phyloP scores from a whole-genome alignment of 805 yeast species.

The Dipodascus geniculatus region DNA sequence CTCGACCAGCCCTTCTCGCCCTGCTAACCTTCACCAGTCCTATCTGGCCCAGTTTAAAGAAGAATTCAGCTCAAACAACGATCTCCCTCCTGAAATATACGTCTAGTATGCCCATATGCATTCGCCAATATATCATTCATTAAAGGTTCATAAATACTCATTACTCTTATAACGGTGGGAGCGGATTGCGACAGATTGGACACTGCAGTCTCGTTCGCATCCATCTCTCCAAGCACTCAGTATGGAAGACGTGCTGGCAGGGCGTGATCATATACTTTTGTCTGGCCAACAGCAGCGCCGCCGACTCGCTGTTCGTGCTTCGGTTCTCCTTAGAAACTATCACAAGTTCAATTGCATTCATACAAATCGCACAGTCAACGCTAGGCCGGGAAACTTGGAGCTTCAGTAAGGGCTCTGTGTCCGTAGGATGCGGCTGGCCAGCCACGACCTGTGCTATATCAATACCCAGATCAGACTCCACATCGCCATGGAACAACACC shows the following conservation, averaged over 20 bases:
- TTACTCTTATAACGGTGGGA: slow-evolving; percentile 58
- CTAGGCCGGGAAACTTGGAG: not conserved
- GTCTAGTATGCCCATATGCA: not conserved
- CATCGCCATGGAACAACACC: slow-evolving; percentile 41
- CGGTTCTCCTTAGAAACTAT: slow-evolving; percentile 15
- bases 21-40: not conserved
- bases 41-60: not conserved
- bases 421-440: slow-evolving; percentile 2
- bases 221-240: slow-evolving; percentile 84
- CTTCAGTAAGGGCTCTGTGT: not conserved
- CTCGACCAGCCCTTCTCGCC: not conserved
- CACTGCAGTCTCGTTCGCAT: slow-evolving; percentile 88
- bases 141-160: slow-evolving; percentile 1
- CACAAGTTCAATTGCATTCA: slow-evolving; percentile 55
- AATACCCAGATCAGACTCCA: slow-evolving; percentile 41
- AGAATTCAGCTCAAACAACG: not conserved
- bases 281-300: slow-evolving; percentile 24
- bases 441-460: slow-evolving; percentile 3
- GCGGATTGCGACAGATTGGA: slow-evolving; percentile 78
- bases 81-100: not conserved
- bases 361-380: slow-evolving; percentile 77
- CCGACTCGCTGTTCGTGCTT: slow-evolving; percentile 14
- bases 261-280: slow-evolving; percentile 54
- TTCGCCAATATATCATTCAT: not conserved
- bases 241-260: slow-evolving; percentile 81